Conservation (phyloP, 139 green algal species). For the Volvox africanus region DNA sequence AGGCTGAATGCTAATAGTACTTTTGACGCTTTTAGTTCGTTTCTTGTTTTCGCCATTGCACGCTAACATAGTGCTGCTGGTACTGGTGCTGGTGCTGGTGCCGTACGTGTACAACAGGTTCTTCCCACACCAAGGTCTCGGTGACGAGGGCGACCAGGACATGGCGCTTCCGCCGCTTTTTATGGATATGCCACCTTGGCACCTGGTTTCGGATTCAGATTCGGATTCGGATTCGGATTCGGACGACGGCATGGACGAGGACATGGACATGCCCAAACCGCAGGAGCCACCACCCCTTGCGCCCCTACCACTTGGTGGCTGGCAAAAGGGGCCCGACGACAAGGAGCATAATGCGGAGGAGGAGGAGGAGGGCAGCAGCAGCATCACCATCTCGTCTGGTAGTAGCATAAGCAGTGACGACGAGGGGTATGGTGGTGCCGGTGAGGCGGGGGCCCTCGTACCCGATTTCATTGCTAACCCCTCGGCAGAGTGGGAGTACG, state of each 20-base stretch:
- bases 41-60: no score
- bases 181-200: slow-evolving; percentile 14
- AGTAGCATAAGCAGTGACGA: neutral
- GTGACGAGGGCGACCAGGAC: neutral
- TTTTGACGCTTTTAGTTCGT: no score
- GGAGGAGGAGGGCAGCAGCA: neutral
- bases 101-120: neutral
- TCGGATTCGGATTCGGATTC: neutral
- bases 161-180: slow-evolving; percentile 43
- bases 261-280: neutral
- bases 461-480: no score
- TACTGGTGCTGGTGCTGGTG: neutral
- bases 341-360: neutral
- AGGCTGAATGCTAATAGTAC: no score
- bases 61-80: no score
- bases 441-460: neutral
- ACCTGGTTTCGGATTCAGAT: neutral
- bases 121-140: slow-evolving; percentile 18
- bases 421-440: neutral
- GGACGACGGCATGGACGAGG: neutral
- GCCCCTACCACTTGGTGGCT: no score
- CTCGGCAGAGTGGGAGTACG: slow-evolving; percentile 7
- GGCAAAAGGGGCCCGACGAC: no score
- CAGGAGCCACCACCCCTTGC: no score
- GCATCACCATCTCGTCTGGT: neutral